Percentiles rank a stretch among this genome's conserved stretches.
Conservation (phyloP, 495 filamentous ascomycete species). For the Ascodesmis nigricans region DNA sequence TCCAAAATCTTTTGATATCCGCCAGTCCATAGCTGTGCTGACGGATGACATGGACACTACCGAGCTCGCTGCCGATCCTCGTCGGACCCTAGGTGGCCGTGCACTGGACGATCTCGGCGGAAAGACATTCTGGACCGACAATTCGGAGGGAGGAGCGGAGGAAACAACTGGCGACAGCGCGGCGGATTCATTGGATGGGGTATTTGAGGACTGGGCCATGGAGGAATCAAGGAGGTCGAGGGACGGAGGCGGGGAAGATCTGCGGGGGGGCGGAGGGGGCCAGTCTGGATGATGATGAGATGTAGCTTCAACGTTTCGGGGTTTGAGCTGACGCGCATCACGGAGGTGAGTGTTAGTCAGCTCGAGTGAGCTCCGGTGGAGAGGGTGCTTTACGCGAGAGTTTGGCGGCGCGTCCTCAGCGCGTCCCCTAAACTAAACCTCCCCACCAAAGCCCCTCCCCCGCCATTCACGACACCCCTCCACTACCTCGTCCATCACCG, state of each 20-base stretch:
- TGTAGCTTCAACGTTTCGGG: no score
- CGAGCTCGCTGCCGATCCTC: conserved; percentile 74
- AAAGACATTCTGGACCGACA: no score
- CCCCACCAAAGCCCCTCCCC: conserved; percentile 5
- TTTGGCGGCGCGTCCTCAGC: no score
- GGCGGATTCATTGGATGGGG: conserved; percentile 17
- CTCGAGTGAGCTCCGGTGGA: neutral
- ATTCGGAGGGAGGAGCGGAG: conserved; percentile 14
- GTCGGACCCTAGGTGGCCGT: conserved; percentile 9
- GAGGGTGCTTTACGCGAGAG: no score
- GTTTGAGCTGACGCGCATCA: no score
- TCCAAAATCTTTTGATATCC: conserved; percentile 16
- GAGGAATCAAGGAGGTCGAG: no score
- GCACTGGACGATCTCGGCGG: conserved; percentile 11
- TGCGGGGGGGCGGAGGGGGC: no score
- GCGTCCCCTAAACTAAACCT: no score
- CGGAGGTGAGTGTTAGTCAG: neutral
- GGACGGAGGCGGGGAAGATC: conserved; percentile 12
- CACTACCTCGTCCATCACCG: conserved; percentile 10
- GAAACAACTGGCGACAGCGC: conserved; percentile 20
- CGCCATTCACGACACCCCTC: conserved; percentile 15
- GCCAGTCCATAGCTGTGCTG: conserved; percentile 20
- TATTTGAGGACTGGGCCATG: no score
- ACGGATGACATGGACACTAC: conserved; percentile 36
- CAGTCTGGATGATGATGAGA: no score